Base-by-base conservation (phyloP, 805 yeast species). In the Suhomyces emberorum region DNA sequence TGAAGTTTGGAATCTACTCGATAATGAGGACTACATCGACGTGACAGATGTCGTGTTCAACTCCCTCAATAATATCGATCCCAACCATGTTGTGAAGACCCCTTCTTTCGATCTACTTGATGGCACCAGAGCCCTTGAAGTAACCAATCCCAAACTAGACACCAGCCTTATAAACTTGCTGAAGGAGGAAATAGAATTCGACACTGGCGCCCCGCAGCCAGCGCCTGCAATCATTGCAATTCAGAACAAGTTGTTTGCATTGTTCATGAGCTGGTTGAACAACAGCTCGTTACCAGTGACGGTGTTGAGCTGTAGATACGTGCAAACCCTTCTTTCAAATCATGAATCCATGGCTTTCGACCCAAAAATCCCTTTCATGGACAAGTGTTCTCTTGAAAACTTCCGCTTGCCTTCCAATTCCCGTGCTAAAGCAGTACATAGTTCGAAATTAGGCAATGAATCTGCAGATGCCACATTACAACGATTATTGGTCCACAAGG, bases 71-170 rank as follows among this genome's bases (percentile, higher is more conserved):
- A 25, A 22, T 15, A 54, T 81, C 25, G 52, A 57, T 12, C 71
- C 74, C 25, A 81, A 80, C 21, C 67, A 72, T 32, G 78, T 91
- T 14, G 75, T 76, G 4, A 78, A 78, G 47, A 69, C 75, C 7
- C 72, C 77, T 0, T 61, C 61, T 18, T 87, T 88, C 60, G 76
- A 79, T 37, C 68, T 91, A 30, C 67, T 83, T 43, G 88, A 87
- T 48, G 95, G 96, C 0, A 85, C 96, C 1, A 81, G 89, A 46
- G 95, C 98, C 0, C 63, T 88, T 42, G 98, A 89, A 56, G 72
- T 82, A 10, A 70, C 79, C 38, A 87, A 87, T 53, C 65, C 70
- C 8, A 77, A 75, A 43, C 68, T 91, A 48, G 98, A 91, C 55
- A 79, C 96, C 0, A 88, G 91, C 2, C 49, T 84, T 36, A 70